Evolutionary conservation across 2,329 filamentous ascomycete species (phyloP).

Genomic region (Clarireedia hainanense): DNA sequence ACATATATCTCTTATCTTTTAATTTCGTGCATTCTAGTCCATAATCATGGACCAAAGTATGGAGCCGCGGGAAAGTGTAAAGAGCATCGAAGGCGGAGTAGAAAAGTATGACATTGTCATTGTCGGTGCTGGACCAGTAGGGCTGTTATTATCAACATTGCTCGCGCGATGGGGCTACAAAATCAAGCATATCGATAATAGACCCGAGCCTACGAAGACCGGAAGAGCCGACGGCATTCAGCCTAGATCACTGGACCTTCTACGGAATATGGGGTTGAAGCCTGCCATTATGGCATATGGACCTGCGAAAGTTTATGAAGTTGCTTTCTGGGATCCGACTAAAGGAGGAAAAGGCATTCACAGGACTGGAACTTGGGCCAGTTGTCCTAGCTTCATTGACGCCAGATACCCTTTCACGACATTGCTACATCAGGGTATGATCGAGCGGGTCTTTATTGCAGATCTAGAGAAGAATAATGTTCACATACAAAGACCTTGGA

Average conservation of each 20-base stretch:
- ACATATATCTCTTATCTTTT: not conserved
- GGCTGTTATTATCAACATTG: conserved; percentile 79
- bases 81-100: conserved; percentile 3
- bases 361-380: conserved; percentile 71
- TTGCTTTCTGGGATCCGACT: conserved; percentile 64
- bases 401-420: conserved; percentile 65
- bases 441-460: conserved; percentile 61
- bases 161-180: conserved; percentile 89
- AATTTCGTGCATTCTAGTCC: not conserved
- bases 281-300: conserved; percentile 79
- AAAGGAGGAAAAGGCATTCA: conserved; percentile 48
- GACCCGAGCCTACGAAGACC: conserved; percentile 74
- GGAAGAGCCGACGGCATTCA: conserved; percentile 90
- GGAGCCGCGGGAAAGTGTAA: conserved; percentile 13
- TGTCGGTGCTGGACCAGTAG: conserved; percentile 81
- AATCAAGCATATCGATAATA: conserved; percentile 91
- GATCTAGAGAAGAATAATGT: conserved; percentile 57
- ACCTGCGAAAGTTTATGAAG: conserved; percentile 77
- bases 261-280: conserved; percentile 86
- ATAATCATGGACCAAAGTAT: conserved; percentile 20
- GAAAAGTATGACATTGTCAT: conserved; percentile 62
- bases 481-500: conserved; percentile 56
- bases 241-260: conserved; percentile 76
- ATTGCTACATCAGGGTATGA: conserved; percentile 62
- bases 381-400: conserved; percentile 77